These are phyloP conservation scores for Ehretia macrophylla DNA, from an alignment of 257 asterid species.

Conservation along the genomic window DNA sequence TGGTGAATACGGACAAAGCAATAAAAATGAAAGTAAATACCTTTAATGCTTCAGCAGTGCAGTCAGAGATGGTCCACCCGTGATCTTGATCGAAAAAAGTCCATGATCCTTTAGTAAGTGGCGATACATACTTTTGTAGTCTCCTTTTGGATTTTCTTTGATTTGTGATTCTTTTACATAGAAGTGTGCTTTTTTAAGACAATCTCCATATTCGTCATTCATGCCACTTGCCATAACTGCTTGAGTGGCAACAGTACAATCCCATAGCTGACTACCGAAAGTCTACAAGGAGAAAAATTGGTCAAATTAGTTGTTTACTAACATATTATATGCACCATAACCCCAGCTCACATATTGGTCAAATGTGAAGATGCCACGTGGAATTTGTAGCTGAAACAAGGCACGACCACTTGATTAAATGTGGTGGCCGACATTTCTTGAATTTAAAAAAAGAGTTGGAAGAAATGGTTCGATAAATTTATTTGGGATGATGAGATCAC, in stretches of 20 bases:
- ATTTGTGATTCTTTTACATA: constrained; percentile 70
- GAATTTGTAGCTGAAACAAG: too few species aligned
- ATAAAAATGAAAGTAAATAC: not conserved
- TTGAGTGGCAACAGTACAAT: constrained; percentile 53
- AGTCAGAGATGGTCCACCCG: constrained; percentile 31
- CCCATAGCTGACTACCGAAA: constrained; percentile 83
- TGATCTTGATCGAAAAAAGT: constrained; percentile 84
- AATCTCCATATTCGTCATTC: constrained; percentile 69
- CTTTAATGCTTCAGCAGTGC: not conserved
- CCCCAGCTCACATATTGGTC: too few species aligned
- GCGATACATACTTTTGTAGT: constrained; percentile 60
- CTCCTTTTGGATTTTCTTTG: constrained; percentile 55
- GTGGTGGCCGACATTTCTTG: too few species aligned
- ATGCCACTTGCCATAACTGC: constrained; percentile 67
- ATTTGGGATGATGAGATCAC: too few species aligned
- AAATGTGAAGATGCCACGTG: too few species aligned
- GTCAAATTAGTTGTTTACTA: not conserved
- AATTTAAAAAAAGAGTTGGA: too few species aligned
- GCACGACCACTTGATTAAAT: too few species aligned
- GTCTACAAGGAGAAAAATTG: constrained; percentile 25
- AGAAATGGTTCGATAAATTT: too few species aligned
- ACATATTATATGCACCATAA: too few species aligned
- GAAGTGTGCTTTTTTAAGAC: constrained; percentile 65
- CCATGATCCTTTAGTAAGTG: constrained; percentile 73
- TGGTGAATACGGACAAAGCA: too few species aligned